Evolutionary conservation across 164 flowering plant genomes (phyloP).

Genomic region (Amborella trichopoda): DNA sequence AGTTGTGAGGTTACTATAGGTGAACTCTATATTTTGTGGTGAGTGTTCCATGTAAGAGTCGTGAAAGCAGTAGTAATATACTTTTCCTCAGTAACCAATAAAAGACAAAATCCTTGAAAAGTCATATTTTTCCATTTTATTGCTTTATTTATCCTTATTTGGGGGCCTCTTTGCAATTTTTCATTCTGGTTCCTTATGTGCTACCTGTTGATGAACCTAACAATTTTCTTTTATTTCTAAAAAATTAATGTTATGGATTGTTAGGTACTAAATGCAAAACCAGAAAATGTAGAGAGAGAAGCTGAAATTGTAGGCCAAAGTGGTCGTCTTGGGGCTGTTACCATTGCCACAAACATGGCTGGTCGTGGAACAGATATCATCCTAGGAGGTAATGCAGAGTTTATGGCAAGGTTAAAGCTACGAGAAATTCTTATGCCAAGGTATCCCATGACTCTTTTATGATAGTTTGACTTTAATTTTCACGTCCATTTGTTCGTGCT

Average conservation of each 20-base stretch:
- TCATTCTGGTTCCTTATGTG: no score
- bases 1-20: no score
- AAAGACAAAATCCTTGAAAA: no score
- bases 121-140: no score
- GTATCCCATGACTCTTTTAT: constrained; percentile 21
- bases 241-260: no score
- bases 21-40: no score
- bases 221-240: background rate
- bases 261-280: constrained; percentile 99
- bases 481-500: background rate
- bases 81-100: no score
- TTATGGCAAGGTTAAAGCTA: constrained; percentile 89
- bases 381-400: constrained; percentile 98
- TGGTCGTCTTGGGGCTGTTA: constrained; percentile 94
- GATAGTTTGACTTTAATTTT: background rate
- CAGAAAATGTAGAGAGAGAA: constrained; percentile 99
- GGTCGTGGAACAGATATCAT: constrained; percentile 99
- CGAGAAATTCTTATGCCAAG: constrained; percentile 99
- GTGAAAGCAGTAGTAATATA: no score
- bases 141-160: no score
- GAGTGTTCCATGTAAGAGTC: no score
- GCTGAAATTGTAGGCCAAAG: constrained; percentile 99
- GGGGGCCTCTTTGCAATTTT: no score
- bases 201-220: no score
- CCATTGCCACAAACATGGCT: constrained; percentile 99